Conservation (phyloP, 768 basidiomycete species). For the Tricholoma flavovirens region DNA sequence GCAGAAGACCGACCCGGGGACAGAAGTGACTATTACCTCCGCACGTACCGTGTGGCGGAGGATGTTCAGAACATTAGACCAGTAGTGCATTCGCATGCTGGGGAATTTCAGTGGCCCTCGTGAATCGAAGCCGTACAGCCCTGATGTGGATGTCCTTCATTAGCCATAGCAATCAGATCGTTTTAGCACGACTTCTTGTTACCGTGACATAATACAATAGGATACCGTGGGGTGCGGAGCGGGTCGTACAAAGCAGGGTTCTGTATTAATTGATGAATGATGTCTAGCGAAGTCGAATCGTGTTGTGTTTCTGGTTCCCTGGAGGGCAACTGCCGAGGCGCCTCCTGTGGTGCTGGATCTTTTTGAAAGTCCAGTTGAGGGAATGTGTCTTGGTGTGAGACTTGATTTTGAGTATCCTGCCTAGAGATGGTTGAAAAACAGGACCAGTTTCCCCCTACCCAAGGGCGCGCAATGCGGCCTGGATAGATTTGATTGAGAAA, state of each 20-base stretch:
- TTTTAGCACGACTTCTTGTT: constrained; percentile 19
- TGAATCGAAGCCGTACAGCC: constrained; percentile 93
- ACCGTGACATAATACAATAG: constrained; percentile 97
- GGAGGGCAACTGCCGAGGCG: constrained; percentile 9
- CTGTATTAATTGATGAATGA: constrained; percentile 64
- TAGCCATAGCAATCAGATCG: neutral
- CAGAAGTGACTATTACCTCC: constrained; percentile 93
- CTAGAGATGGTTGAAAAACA: constrained; percentile 21
- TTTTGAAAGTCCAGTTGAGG: constrained; percentile 13
- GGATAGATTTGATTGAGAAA: neutral
- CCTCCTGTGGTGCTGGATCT: constrained; percentile 3
- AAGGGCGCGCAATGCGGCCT: constrained; percentile 11
- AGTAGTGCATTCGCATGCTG: constrained; percentile 85
- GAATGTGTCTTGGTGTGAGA: constrained; percentile 11
- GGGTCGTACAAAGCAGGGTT: constrained; percentile 80
- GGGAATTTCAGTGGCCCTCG: constrained; percentile 81
- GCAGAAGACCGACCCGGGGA: constrained; percentile 68
- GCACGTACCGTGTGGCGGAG: constrained; percentile 79
- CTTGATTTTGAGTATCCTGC: constrained; percentile 12
- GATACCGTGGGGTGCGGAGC: constrained; percentile 73
- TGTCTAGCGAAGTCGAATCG: constrained; percentile 30
- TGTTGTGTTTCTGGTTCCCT: constrained; percentile 16
- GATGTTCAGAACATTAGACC: constrained; percentile 82
- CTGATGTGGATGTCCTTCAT: constrained; percentile 30
- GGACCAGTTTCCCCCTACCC: constrained; percentile 22